A percentile compares a stretch with the other conserved stretches of the same genome.
Conservation (phyloP, 2,329 filamentous ascomycete species). For the Dryadomyces quercus-mongolicae region DNA sequence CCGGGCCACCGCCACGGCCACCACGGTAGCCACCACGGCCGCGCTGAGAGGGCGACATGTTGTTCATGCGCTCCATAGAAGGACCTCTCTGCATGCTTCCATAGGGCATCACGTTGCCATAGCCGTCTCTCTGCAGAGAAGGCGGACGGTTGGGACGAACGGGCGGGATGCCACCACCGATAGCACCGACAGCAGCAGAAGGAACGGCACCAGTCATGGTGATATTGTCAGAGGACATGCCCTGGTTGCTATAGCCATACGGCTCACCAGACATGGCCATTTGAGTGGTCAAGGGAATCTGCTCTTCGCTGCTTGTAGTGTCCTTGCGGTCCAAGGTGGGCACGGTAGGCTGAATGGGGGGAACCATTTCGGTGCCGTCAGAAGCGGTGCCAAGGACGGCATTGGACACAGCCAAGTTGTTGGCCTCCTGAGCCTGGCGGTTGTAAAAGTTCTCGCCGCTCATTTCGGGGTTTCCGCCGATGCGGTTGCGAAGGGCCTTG, state of each 20-base stretch:
- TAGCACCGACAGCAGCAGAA: too few species aligned
- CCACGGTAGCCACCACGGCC: conserved; percentile 44
- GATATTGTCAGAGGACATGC: neutral
- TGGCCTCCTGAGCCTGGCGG: conserved; percentile 42
- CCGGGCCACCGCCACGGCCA: conserved; percentile 34
- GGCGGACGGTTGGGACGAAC: conserved; percentile 14
- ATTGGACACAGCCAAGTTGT: conserved; percentile 24
- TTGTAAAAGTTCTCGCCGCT: conserved; percentile 88
- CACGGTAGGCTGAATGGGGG: conserved; percentile 36
- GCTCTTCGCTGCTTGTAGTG: conserved; percentile 53
- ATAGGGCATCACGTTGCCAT: conserved; percentile 43
- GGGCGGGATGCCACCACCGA: conserved; percentile 3
- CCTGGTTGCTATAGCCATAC: conserved; percentile 23
- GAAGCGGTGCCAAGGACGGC: conserved; percentile 19
- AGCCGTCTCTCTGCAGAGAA: conserved; percentile 43
- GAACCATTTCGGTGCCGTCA: neutral
- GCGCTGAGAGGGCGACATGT: conserved; percentile 20
- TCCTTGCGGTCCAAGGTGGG: conserved; percentile 51
- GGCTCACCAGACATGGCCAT: conserved; percentile 46
- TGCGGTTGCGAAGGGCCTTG: conserved; percentile 84
- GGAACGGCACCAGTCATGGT: conserved; percentile 16
- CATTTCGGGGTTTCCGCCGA: conserved; percentile 93
- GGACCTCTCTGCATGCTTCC: conserved; percentile 32
- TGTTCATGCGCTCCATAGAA: conserved; percentile 30
- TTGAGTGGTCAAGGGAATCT: conserved; percentile 54